These are phyloP conservation scores for Jatropha multifida DNA, from an alignment of 441 rosid species.

Conservation along the genomic window DNA sequence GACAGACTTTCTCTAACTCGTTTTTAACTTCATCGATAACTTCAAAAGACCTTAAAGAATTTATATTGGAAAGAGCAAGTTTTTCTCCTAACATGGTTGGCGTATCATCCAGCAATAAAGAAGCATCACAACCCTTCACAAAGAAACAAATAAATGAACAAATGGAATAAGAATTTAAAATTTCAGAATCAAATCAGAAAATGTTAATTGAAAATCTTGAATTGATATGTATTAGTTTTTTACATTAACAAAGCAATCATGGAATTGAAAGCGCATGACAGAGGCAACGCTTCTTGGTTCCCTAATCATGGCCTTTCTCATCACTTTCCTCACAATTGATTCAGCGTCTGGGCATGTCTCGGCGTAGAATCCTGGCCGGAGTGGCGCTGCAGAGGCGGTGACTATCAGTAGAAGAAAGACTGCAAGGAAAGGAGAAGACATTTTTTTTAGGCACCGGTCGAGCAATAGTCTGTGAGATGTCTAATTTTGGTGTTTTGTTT, in stretches of 20 bases:
- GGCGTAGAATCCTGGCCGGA: slow-evolving; percentile 65
- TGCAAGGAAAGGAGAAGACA: slow-evolving; percentile 19
- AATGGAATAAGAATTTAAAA: not conserved
- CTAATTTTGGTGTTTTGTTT: slow-evolving; percentile 1
- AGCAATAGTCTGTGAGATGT: not conserved
- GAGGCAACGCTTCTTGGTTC: slow-evolving; percentile 90
- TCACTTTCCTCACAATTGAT: slow-evolving; percentile 51
- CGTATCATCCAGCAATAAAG: slow-evolving; percentile 89
- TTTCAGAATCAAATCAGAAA: not conserved
- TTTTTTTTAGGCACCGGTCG: not conserved
- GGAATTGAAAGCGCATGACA: slow-evolving; percentile 96
- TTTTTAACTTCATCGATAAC: slow-evolving; percentile 72
- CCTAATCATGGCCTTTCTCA: slow-evolving; percentile 53
- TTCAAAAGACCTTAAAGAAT: slow-evolving; percentile 78
- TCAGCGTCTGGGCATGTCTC: slow-evolving; percentile 80
- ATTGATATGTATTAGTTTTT: not conserved
- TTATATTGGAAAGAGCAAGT: slow-evolving; percentile 75
- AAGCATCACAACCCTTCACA: slow-evolving; percentile 85
- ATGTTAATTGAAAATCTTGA: not conserved
- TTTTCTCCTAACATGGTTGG: slow-evolving; percentile 83
- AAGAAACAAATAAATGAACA: too few relatives aligned
- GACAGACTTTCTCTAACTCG: slow-evolving; percentile 77
- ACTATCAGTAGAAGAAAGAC: slow-evolving; percentile 33
- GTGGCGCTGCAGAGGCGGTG: slow-evolving; percentile 28
- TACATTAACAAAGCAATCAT: slow-evolving; percentile 96